phyloP scores from a whole-genome alignment of 768 basidiomycete species.

The Kwoniella europaea region DNA sequence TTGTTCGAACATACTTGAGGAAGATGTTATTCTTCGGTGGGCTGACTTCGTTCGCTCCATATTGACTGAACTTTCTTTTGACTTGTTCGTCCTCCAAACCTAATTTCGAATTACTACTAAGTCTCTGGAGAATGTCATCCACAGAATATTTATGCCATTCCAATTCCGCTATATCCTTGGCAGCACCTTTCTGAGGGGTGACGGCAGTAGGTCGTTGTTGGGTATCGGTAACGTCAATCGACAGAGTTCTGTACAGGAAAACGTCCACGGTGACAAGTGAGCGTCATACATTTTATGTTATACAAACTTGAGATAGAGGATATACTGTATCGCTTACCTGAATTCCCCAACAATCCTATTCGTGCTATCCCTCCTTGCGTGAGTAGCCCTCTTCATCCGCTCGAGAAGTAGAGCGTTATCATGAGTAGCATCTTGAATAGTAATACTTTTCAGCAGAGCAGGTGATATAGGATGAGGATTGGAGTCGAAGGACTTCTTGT shows the following conservation, averaged over 20 bases:
- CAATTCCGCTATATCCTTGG: conserved; percentile 58
- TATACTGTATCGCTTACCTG: conserved; percentile 28
- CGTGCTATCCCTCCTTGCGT: conserved; percentile 29
- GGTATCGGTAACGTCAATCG: conserved; percentile 59
- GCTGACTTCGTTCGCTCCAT: conserved; percentile 65
- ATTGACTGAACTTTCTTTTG: conserved; percentile 61
- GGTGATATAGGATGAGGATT: not conserved
- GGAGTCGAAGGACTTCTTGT: conserved; percentile 9
- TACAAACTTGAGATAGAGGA: not conserved
- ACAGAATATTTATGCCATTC: conserved; percentile 63
- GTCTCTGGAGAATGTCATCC: conserved; percentile 61
- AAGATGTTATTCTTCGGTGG: conserved; percentile 63
- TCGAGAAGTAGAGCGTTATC: conserved; percentile 4
- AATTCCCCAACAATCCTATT: conserved; percentile 52
- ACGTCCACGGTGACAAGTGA: not conserved
- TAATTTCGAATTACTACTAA: conserved; percentile 61
- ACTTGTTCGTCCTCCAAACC: conserved; percentile 65
- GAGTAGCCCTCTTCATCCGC: conserved; percentile 23
- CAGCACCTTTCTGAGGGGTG: conserved; percentile 28
- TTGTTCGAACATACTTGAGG: conserved; percentile 58
- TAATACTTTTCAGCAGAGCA: conserved; percentile 23
- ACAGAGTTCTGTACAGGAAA: conserved; percentile 59
- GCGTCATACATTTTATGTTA: not conserved
- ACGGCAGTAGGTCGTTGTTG: conserved; percentile 27
- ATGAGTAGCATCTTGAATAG: conserved; percentile 34